Conservation (phyloP, 768 basidiomycete species). For the Boletus vermiculosoides region DNA sequence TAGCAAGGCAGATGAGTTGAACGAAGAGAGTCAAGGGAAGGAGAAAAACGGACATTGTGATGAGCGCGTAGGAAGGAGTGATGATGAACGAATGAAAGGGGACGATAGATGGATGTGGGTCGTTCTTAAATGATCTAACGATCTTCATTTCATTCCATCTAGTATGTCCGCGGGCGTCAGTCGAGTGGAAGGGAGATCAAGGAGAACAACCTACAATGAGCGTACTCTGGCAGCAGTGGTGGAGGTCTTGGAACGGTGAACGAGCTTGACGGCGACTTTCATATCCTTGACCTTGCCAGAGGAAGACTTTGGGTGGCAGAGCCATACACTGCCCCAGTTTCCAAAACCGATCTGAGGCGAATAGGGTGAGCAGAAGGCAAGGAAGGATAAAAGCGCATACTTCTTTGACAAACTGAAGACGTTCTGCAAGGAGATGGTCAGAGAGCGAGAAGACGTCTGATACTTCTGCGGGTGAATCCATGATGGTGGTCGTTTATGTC, state of each 20-base stretch:
- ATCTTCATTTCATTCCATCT: constrained; percentile 99
- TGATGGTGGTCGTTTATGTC: constrained; percentile 7
- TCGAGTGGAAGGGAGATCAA: not conserved
- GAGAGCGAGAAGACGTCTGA: constrained; percentile 73
- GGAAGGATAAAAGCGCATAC: constrained; percentile 34
- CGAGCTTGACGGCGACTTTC: constrained; percentile 89
- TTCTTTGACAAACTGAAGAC: constrained; percentile 74
- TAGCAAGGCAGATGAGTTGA: constrained; percentile 32
- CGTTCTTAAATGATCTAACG: constrained; percentile 76
- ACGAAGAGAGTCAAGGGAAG: constrained; percentile 1
- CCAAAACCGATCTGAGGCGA: constrained; percentile 76
- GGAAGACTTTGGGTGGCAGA: constrained; percentile 61
- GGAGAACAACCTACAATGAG: constrained; percentile 61
- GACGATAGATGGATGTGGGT: constrained; percentile 90
- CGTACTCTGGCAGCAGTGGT: constrained; percentile 88
- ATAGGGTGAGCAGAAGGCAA: not conserved
- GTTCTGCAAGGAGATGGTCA: constrained; percentile 68
- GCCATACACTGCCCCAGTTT: constrained; percentile 92
- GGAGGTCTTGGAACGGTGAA: constrained; percentile 76
- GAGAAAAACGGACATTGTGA: constrained; percentile 72
- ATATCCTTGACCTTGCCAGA: constrained; percentile 41
- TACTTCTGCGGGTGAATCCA: constrained; percentile 24
- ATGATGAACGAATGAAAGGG: constrained; percentile 93
- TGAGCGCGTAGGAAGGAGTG: constrained; percentile 85
- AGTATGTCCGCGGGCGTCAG: not conserved